Evolutionary conservation across 352 stramenopile genomes (phyloP), one percentile per base, ranked within the genome.

Genomic region (Globisporangium acanthophoron): DNA sequence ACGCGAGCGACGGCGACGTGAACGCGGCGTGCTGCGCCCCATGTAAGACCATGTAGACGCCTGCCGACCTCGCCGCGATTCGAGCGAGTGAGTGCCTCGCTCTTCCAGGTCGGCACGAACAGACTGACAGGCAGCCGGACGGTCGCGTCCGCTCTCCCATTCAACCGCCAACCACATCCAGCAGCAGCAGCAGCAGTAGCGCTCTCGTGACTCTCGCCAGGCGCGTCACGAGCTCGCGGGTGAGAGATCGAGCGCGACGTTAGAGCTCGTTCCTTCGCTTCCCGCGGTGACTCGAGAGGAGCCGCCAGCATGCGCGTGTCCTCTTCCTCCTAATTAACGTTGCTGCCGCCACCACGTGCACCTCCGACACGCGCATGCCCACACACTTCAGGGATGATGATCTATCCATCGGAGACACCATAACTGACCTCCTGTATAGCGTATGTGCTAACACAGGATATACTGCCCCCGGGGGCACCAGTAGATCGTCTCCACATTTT

Each of bases 21-120:
- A 67, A 74, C 40, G 66, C 65, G 15, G 72, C 71, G 43, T 92
- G 81, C 64, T 92, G 81, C 59, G 77, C 74, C 16, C 78, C 78
- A 16, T 92, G 76, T 66, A 61, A 70, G 56, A 70, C 69, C 40
- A 89, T 92, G 79, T 92, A 78, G 73, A 47, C 18, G n/a, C 13
- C 52, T 9, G 24, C 18, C 1, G 4, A 39, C 47, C 27, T 15
- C 13, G 13, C 29, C 29, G 27, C 15, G 24, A 21, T 5, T 52
- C 24, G 33, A 18, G 7, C 15, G 44, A 15, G 20, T 8, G 43
- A 48, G 6, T 27, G 18, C 33, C 43, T 16, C 18, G n/a, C 21
- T 29, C 20, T 29, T n/a, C 20, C 44, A 49, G 44, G n/a, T 31
- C 44, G 44, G 20, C 43, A 3, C 18, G 20, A 21, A 16, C 8